Conservation (phyloP, 1,284 basidiomycete genomes). For the Ganoderma meredithae region DNA sequence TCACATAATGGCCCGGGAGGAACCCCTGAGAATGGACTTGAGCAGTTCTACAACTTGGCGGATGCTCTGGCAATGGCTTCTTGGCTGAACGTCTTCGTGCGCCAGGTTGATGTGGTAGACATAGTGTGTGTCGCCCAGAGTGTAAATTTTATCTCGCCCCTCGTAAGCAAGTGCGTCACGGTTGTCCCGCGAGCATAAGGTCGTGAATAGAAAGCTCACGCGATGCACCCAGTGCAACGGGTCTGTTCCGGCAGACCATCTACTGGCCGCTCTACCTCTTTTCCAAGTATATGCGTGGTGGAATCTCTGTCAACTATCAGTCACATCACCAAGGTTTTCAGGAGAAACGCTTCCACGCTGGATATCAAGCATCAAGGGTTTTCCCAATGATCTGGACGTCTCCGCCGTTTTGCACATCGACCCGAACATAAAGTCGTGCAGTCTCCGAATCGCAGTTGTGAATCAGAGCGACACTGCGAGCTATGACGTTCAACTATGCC, state of each 20-base stretch:
- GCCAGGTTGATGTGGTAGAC: slow-evolving; percentile 65
- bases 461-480: slow-evolving; percentile 49
- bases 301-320: slow-evolving; percentile 51
- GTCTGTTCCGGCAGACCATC: slow-evolving; percentile 60
- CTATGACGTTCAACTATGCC: slow-evolving; percentile 47
- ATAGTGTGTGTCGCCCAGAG: slow-evolving; percentile 73
- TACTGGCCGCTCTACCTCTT: slow-evolving; percentile 62
- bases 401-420: slow-evolving; percentile 50
- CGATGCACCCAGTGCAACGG: slow-evolving; percentile 42
- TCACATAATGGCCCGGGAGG: slow-evolving; percentile 24
- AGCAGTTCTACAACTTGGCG: slow-evolving; percentile 67
- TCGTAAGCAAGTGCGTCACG: slow-evolving; percentile 39
- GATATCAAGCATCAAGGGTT: slow-evolving; percentile 48
- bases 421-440: slow-evolving; percentile 33
- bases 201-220: not conserved
- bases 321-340: slow-evolving; percentile 49
- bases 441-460: slow-evolving; percentile 56
- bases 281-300: slow-evolving; percentile 61
- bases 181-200: slow-evolving; percentile 2
- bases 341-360: slow-evolving; percentile 59
- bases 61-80: slow-evolving; percentile 67
- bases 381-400: slow-evolving; percentile 54
- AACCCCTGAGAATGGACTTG: slow-evolving; percentile 59
- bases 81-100: slow-evolving; percentile 71
- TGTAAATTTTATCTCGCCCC: slow-evolving; percentile 63